Percentiles rank a stretch among this genome's conserved stretches.
phyloP scores from a whole-genome alignment of 305 asterid genomes.

The Fraxinus velutina region DNA sequence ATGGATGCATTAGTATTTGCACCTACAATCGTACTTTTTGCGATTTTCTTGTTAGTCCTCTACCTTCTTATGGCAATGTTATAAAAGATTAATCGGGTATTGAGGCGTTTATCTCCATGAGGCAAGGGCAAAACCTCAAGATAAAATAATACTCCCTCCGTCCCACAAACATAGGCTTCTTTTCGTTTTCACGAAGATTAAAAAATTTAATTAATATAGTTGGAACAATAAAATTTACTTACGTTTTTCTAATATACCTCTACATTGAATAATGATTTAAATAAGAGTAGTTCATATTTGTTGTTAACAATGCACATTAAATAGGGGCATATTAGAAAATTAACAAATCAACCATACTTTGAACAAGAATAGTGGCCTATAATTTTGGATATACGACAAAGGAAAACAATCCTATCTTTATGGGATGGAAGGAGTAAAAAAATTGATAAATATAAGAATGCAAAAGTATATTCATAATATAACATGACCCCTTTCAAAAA shows the following conservation, averaged over 20 bases:
- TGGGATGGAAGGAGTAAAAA: not conserved
- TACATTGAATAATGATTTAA: not conserved
- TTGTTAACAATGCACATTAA: not conserved
- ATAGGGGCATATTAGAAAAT: not conserved
- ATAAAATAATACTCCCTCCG: not conserved
- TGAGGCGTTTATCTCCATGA: not conserved
- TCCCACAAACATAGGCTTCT: not conserved
- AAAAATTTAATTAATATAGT: not conserved
- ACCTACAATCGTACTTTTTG: not conserved
- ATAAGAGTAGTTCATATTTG: not conserved
- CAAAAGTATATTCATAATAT: not conserved
- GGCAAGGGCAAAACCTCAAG: not conserved
- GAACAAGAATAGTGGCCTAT: not conserved
- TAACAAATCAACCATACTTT: not conserved
- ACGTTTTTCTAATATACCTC: not conserved
- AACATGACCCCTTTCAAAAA: not conserved
- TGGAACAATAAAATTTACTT: not conserved
- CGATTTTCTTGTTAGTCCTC: not conserved
- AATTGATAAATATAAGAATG: not conserved
- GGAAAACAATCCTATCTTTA: not conserved
- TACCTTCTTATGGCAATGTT: not conserved
- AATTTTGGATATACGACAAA: not conserved
- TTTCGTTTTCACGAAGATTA: not conserved
- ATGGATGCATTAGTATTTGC: not conserved
- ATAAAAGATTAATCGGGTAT: not conserved